A percentile compares a stretch with the other conserved stretches of the same genome.
phyloP scores from a whole-genome alignment of 352 stramenopile genomes.

The Thalassiosira exigua region DNA sequence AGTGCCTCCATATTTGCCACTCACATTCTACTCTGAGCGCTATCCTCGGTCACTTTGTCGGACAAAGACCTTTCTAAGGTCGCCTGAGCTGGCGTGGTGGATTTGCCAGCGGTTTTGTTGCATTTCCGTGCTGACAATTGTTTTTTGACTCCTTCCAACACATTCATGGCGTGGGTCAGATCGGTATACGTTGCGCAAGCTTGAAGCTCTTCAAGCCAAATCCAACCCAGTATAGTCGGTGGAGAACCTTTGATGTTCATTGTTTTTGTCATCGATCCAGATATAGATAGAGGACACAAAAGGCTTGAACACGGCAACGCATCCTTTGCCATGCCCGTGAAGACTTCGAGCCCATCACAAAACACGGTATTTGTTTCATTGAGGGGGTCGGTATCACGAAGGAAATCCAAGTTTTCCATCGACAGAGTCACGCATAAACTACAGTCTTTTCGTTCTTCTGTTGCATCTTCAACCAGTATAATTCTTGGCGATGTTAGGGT shows the following conservation, averaged over 20 bases:
- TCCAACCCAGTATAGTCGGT: slow-evolving; percentile 24
- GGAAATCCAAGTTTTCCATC: slow-evolving; percentile 61
- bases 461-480: slow-evolving; percentile 57
- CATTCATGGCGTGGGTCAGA: slow-evolving; percentile 66
- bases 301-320: slow-evolving; percentile 43
- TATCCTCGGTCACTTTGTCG: too few species aligned
- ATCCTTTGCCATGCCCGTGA: slow-evolving; percentile 44
- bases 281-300: slow-evolving; percentile 41
- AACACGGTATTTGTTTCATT: slow-evolving; percentile 43
- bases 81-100: background rate
- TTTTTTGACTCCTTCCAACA: slow-evolving; percentile 52
- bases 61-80: too few species aligned
- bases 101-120: background rate
- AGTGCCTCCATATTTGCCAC: too few species aligned
- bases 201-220: slow-evolving; percentile 63
- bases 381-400: slow-evolving; percentile 28
- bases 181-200: slow-evolving; percentile 73
- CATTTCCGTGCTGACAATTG: slow-evolving; percentile 19
- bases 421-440: slow-evolving; percentile 33
- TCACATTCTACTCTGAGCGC: too few species aligned
- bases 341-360: slow-evolving; percentile 72
- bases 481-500: slow-evolving; percentile 66
- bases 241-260: slow-evolving; percentile 1
- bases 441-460: slow-evolving; percentile 18
- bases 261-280: slow-evolving; percentile 32